phyloP scores from a whole-genome alignment of 192 early-diverging fungal species.

The Endogone sp. region DNA sequence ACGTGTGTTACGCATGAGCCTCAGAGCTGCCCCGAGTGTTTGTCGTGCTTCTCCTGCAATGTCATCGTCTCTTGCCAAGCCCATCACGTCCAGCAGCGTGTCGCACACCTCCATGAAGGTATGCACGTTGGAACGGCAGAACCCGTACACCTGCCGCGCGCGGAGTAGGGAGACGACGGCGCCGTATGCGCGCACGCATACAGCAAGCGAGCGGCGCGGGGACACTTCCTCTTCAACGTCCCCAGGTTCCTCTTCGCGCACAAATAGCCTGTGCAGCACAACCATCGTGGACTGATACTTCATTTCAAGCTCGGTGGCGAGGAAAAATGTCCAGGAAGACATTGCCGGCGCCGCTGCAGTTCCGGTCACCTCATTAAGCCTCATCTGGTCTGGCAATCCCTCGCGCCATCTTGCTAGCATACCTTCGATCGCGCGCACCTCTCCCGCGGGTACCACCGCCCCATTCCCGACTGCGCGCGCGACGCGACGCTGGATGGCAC shows the following conservation, averaged over 20 bases:
- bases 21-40: background rate
- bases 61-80: too few species aligned
- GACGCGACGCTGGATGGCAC: slow-evolving; percentile 1
- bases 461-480: slow-evolving; percentile 6
- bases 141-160: slow-evolving; percentile 7
- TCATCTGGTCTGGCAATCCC: slow-evolving; percentile 2
- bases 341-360: too few species aligned
- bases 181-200: slow-evolving; percentile 6
- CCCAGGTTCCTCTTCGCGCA: slow-evolving; percentile 4
- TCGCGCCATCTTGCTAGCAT: slow-evolving; percentile 4
- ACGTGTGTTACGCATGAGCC: background rate
- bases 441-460: background rate
- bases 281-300: slow-evolving; percentile 8
- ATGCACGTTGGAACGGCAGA: slow-evolving; percentile 12
- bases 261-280: slow-evolving; percentile 4
- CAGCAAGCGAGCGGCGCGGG: background rate
- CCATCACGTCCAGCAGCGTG: slow-evolving; percentile 11
- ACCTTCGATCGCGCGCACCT: slow-evolving; percentile 4
- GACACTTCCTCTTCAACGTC: too few species aligned
- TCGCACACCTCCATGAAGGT: slow-evolving; percentile 11
- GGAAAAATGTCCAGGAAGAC: background rate
- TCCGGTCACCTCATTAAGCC: too few species aligned
- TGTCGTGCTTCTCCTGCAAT: too few species aligned
- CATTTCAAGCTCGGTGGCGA: slow-evolving; percentile 12
- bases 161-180: slow-evolving; percentile 1